A percentile compares a stretch with the other conserved stretches of the same genome.
Conservation (phyloP, 768 basidiomycete genomes). For the Mycena albidolilacea region DNA sequence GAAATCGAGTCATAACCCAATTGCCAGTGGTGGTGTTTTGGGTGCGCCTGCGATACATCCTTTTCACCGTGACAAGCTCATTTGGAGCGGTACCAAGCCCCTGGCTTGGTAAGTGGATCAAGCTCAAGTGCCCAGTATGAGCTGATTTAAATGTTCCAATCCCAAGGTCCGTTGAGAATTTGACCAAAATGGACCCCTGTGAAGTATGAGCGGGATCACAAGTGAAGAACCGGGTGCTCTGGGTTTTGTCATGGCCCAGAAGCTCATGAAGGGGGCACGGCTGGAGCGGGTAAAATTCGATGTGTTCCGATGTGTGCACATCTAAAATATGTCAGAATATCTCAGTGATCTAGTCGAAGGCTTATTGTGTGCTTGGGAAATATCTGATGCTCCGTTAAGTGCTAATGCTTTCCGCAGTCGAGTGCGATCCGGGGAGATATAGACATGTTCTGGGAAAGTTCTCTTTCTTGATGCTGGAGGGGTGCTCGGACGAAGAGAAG, state of each 20-base stretch:
- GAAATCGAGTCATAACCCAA: not conserved
- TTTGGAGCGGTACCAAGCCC: not conserved
- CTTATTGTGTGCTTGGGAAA: not conserved
- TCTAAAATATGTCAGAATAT: not conserved
- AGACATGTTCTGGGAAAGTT: not conserved
- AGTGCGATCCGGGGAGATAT: conserved; percentile 7
- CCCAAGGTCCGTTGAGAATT: not conserved
- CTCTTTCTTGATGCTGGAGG: conserved; percentile 15
- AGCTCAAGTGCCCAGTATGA: not conserved
- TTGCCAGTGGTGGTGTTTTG: no score
- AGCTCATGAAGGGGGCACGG: not conserved
- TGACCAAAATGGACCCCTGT: not conserved
- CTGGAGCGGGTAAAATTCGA: conserved; percentile 4
- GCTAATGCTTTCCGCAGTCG: conserved; percentile 4
- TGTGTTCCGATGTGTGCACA: conserved; percentile 11
- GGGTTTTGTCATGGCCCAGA: not conserved
- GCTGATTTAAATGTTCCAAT: conserved; percentile 22
- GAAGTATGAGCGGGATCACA: not conserved
- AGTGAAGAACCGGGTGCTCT: not conserved
- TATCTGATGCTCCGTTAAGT: conserved; percentile 5
- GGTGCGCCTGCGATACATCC: conserved; percentile 3
- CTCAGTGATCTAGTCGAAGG: not conserved
- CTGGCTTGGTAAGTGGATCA: not conserved
- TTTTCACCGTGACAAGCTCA: conserved; percentile 2
- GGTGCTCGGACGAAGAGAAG: conserved; percentile 1